A percentile compares a stretch with the other conserved stretches of the same genome.
phyloP scores from a whole-genome alignment of 2,329 filamentous ascomycete genomes.

The Parastagonospora nodorum region DNA sequence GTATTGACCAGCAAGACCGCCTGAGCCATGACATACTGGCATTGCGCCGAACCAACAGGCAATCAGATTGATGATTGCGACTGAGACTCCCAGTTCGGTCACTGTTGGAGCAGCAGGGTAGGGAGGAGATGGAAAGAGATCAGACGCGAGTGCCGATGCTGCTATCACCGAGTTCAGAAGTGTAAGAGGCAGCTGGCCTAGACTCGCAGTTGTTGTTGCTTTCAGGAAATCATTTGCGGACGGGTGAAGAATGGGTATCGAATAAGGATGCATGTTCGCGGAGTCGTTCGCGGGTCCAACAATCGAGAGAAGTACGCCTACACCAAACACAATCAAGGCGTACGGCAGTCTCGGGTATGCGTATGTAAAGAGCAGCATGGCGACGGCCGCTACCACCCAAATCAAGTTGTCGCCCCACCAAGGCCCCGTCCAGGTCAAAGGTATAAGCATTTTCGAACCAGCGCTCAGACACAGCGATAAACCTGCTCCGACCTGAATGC shows the following conservation, averaged over 20 bases:
- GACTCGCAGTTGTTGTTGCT: conserved; percentile 68
- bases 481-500: conserved; percentile 92
- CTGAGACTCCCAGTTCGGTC: conserved; percentile 78
- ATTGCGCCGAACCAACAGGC: conserved; percentile 93
- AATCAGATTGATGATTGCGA: conserved; percentile 80
- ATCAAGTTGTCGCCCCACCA: conserved; percentile 76
- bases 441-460: conserved; percentile 67
- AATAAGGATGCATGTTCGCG: conserved; percentile 53
- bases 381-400: conserved; percentile 76
- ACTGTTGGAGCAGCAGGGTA: conserved; percentile 65
- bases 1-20: conserved; percentile 87
- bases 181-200: conserved; percentile 89
- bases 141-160: conserved; percentile 76
- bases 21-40: conserved; percentile 93
- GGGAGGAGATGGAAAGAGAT: conserved; percentile 73
- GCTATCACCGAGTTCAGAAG: conserved; percentile 92
- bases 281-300: conserved; percentile 34
- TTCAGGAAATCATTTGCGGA: conserved; percentile 53
- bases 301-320: conserved; percentile 70
- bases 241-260: conserved; percentile 58
- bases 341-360: conserved; percentile 73
- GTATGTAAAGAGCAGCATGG: conserved; percentile 71
- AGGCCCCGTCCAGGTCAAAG: conserved; percentile 70
- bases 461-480: conserved; percentile 81
- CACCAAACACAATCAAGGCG: conserved; percentile 71